Percentiles rank a stretch among this genome's conserved stretches.
These are phyloP conservation scores for Xeromyces bisporus DNA, from an alignment of 495 filamentous ascomycete species.

Conservation along the genomic window DNA sequence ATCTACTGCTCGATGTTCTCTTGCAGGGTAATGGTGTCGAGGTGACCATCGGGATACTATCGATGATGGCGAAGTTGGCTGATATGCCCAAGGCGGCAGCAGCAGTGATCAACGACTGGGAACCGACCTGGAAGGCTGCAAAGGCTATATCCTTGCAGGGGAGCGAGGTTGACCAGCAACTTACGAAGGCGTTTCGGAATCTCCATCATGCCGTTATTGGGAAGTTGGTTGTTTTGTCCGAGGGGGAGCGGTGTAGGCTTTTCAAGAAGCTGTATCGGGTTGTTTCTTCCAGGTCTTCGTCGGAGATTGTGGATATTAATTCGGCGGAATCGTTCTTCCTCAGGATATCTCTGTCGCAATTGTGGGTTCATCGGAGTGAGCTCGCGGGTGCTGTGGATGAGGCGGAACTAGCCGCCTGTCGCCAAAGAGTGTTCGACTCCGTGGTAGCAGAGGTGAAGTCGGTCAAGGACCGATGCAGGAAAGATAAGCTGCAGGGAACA, in stretches of 20 bases:
- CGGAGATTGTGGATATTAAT: conserved; percentile 20
- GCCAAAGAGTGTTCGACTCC: conserved; percentile 19
- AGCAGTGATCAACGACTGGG: conserved; percentile 22
- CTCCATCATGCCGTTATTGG: conserved; percentile 20
- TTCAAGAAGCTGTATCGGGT: conserved; percentile 23
- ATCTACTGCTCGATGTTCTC: conserved; percentile 19
- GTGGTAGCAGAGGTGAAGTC: conserved; percentile 23
- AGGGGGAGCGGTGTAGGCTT: conserved; percentile 17
- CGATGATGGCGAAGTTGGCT: conserved; percentile 28
- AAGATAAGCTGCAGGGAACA: conserved; percentile 24
- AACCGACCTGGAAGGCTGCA: conserved; percentile 22
- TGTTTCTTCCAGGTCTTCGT: conserved; percentile 18
- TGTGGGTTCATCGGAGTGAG: conserved; percentile 21
- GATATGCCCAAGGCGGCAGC: conserved; percentile 27
- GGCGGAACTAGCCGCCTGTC: conserved; percentile 17
- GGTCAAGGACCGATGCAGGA: conserved; percentile 24
- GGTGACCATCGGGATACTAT: conserved; percentile 18
- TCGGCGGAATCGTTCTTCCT: conserved; percentile 27
- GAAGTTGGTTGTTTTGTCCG: conserved; percentile 21
- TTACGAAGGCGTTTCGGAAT: conserved; percentile 27
- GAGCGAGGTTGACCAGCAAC: conserved; percentile 22
- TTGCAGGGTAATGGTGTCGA: conserved; percentile 15
- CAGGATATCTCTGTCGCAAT: conserved; percentile 22
- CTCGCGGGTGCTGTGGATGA: conserved; percentile 15
- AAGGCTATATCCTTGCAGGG: conserved; percentile 20